Evolutionary conservation across 495 filamentous ascomycete species (phyloP), one percentile per base, ranked within the genome.

Genomic region (Penicillium angulare): DNA sequence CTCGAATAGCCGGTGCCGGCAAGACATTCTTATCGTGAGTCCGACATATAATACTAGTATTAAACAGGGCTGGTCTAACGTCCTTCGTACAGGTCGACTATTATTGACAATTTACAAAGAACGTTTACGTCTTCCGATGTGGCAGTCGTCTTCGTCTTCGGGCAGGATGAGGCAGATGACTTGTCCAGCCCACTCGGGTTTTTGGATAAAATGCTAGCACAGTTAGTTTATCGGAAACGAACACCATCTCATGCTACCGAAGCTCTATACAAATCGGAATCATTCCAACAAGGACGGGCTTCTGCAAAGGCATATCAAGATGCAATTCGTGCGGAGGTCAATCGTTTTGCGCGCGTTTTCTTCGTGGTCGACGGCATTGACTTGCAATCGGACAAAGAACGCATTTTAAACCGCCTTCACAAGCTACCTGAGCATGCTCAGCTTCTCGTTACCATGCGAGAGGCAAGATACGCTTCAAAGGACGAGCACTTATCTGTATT

Each of bases 1-100:
- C 18, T n/a, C 4, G n/a, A n/a, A 15, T 34, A 72, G 68, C 68
- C 16, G 68, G 68, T 20, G 66, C 60, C 13, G 68, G 68, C 0
- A 72, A 72, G 20, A 72, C 66, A 0, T 72, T 72, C 50, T 42
- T 72, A 3, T 49, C 68, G 66, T 71, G 23, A 58, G 61, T 50
- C 5, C 0, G n/a, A 13, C 5, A 10, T 17, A 9, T 3, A 4
- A 29, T 16, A 21, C 12, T 29, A 7, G 15, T 24, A 5, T 3
- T n/a, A n/a, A n/a, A n/a, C n/a, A n/a, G n/a, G n/a, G n/a, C n/a
- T n/a, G n/a, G n/a, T n/a, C n/a, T n/a, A n/a, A n/a, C n/a, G n/a
- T n/a, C n/a, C n/a, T n/a, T n/a, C n/a, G n/a, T n/a, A n/a, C n/a
- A 71, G 68, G 6, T 65, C 68, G 2, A 12, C 55, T 5, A 53